These are phyloP conservation scores for Eimeria sp. DNA, from an alignment of 169 alveolate species.

Conservation along the genomic window DNA sequence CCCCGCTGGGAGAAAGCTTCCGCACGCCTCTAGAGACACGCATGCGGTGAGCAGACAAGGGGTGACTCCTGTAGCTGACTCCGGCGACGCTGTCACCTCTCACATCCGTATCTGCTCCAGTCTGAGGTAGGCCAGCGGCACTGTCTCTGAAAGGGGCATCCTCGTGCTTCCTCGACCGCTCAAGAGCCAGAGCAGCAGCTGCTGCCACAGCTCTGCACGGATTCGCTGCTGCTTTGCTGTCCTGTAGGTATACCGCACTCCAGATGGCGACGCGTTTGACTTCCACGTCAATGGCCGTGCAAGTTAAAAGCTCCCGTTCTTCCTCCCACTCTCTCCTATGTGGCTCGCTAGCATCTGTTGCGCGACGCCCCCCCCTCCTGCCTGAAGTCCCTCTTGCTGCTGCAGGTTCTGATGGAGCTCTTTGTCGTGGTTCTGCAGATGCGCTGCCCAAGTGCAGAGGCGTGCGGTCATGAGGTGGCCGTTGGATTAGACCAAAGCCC, in stretches of 20 bases:
- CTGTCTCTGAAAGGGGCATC: background rate
- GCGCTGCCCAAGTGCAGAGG: background rate
- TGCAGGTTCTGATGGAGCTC: background rate
- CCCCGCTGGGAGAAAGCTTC: background rate
- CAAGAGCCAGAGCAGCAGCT: conserved; percentile 27
- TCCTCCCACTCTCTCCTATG: conserved; percentile 16
- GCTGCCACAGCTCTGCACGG: conserved; percentile 63
- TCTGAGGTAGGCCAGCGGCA: background rate
- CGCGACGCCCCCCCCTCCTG: conserved; percentile 21
- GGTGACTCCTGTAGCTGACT: background rate
- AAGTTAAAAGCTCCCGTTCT: conserved; percentile 43
- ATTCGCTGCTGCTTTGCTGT: conserved; percentile 66
- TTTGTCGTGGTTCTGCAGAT: background rate
- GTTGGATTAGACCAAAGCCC: background rate
- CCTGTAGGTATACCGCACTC: conserved; percentile 66
- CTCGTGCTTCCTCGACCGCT: background rate
- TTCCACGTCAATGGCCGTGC: conserved; percentile 64
- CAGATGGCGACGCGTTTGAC: conserved; percentile 65
- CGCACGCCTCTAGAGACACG: background rate
- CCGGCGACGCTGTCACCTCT: conserved; percentile 18
- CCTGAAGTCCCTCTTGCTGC: background rate
- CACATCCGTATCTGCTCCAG: background rate
- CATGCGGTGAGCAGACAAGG: conserved; percentile 33
- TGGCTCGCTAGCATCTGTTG: background rate
- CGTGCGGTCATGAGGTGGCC: background rate